These are phyloP conservation scores for Chlorella vulgaris DNA, from an alignment of 139 green algal species.

Conservation along the genomic window DNA sequence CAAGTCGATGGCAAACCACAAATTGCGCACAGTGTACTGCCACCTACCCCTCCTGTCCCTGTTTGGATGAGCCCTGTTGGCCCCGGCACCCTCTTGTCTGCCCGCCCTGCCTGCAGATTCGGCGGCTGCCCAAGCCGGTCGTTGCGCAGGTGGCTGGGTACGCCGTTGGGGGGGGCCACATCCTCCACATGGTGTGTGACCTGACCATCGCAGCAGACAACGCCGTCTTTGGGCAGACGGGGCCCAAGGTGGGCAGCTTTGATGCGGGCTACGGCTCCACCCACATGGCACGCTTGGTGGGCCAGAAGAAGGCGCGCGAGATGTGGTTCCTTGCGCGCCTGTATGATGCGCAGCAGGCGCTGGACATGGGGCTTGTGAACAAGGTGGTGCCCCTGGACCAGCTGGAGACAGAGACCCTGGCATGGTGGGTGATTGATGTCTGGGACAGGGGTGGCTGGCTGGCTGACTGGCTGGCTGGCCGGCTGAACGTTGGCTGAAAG, in stretches of 20 bases:
- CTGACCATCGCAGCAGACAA: conserved; percentile 99
- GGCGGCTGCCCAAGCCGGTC: conserved; percentile 93
- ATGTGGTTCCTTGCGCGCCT: conserved; percentile 97
- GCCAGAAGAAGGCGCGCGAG: conserved; percentile 95
- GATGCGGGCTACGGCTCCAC: conserved; percentile 96
- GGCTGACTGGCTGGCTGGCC: background rate
- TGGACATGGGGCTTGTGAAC: conserved; percentile 96
- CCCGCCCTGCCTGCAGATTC: conserved; percentile 82
- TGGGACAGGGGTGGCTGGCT: background rate
- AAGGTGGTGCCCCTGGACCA: conserved; percentile 90
- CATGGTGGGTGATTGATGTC: conserved; percentile 61
- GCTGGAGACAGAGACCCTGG: conserved; percentile 89
- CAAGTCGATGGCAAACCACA: background rate
- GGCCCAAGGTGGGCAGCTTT: conserved; percentile 96
- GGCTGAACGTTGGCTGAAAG: too few relatives aligned
- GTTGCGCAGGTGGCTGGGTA: conserved; percentile 97
- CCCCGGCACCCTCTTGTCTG: background rate
- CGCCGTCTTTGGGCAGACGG: conserved; percentile 97
- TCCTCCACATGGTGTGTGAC: conserved; percentile 99
- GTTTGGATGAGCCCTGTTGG: too few relatives aligned
- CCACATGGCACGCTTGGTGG: conserved; percentile 91
- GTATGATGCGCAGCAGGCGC: conserved; percentile 87
- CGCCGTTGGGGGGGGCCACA: conserved; percentile 96
- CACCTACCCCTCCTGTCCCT: too few relatives aligned
- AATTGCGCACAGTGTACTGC: background rate